Evolutionary conservation across 208 protist species (phyloP).

Genomic region (Acanthamoeba royreba): DNA sequence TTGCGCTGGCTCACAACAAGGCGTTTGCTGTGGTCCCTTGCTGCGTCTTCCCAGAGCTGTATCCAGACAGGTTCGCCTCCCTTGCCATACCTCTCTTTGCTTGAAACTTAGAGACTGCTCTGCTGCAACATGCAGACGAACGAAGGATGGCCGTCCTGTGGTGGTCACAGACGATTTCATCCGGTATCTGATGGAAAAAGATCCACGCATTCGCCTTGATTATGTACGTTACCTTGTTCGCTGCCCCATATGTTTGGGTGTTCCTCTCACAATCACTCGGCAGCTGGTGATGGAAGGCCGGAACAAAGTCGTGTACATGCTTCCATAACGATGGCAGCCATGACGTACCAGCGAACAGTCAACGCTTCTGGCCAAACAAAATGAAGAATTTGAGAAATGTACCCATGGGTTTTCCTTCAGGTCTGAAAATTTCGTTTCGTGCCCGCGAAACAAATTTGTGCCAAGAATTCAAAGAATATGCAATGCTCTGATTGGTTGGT

Average conservation of each 20-base stretch:
- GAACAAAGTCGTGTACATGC: slow-evolving; percentile 20
- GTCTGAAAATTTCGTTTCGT: no score
- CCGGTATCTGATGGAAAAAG: neutral
- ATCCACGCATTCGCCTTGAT: neutral
- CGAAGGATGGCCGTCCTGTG: neutral
- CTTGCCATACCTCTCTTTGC: neutral
- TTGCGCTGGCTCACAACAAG: neutral
- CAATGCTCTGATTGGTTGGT: no score
- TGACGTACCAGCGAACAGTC: no score
- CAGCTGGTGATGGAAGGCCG: neutral
- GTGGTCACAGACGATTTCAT: neutral
- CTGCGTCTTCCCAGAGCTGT: neutral
- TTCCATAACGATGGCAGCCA: neutral
- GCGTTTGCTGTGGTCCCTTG: slow-evolving; percentile 16
- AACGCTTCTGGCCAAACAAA: no score
- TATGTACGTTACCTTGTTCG: neutral
- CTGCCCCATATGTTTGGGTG: no score
- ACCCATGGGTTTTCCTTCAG: no score
- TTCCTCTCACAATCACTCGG: no score
- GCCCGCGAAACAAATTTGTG: no score
- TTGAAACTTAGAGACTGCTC: no score
- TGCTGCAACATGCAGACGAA: neutral
- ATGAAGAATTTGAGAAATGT: no score
- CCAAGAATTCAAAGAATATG: no score
- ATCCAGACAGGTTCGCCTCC: neutral